These are phyloP conservation scores for Ophiostoma ips DNA, from an alignment of 2,329 filamentous ascomycete species.

Conservation along the genomic window DNA sequence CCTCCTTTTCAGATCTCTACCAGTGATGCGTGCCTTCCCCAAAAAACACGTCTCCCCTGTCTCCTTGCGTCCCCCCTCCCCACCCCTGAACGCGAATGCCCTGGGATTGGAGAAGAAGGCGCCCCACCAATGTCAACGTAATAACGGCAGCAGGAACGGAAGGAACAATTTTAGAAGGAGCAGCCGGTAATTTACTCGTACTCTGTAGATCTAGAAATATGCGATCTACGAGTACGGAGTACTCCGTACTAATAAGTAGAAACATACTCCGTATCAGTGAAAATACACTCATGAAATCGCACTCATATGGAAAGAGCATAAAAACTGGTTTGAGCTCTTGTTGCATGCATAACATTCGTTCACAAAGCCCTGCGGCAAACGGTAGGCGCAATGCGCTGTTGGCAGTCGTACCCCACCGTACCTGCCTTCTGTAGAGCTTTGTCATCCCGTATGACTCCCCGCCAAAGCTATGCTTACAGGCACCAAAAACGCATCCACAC, in stretches of 20 bases:
- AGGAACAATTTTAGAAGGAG: no score
- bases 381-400: not conserved
- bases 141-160: not conserved
- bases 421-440: slow-evolving; percentile 17
- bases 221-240: no score
- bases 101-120: not conserved
- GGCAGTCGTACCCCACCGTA: not conserved
- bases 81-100: slow-evolving; percentile 6
- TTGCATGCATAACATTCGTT: no score
- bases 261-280: no score
- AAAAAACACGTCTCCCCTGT: slow-evolving; percentile 14
- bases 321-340: no score
- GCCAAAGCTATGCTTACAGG: not conserved
- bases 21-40: not conserved
- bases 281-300: no score
- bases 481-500: not conserved
- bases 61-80: slow-evolving; percentile 1
- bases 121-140: not conserved
- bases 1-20: not conserved
- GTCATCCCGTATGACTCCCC: slow-evolving; percentile 11
- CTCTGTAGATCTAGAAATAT: no score
- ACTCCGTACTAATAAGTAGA: no score
- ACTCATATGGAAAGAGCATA: no score
- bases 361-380: not conserved
- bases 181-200: no score